A percentile compares a stretch with the other conserved stretches of the same genome.
phyloP scores from a whole-genome alignment of 345 rosid genomes.

The Litchi chinensis region DNA sequence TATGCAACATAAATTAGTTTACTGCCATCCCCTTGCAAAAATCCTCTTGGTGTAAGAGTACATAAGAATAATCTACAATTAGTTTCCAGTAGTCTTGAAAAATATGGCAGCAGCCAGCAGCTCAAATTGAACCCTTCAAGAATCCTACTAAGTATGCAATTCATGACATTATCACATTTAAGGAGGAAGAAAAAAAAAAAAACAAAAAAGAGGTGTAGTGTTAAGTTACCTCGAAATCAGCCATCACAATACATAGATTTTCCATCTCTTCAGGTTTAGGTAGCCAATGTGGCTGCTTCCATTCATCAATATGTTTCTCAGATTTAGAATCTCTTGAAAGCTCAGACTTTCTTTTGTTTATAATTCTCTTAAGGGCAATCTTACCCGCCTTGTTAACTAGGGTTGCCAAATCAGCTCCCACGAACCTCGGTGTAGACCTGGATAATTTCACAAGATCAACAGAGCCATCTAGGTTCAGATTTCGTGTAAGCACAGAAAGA shows the following conservation, averaged over 20 bases:
- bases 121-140: slow-evolving; percentile 4
- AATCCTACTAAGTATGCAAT: no score
- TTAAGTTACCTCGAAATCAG: slow-evolving; percentile 72
- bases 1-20: no score
- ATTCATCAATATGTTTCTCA: slow-evolving; percentile 47
- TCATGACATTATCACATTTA: no score
- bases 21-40: no score
- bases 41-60: no score
- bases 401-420: slow-evolving; percentile 85
- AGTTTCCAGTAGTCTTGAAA: no score
- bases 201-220: not conserved
- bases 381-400: slow-evolving; percentile 76
- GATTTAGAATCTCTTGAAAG: slow-evolving; percentile 34
- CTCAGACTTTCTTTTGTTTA: slow-evolving; percentile 48
- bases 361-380: slow-evolving; percentile 63
- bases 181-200: not conserved
- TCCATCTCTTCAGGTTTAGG: slow-evolving; percentile 59
- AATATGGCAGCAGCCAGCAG: slow-evolving; percentile 61
- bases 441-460: slow-evolving; percentile 73
- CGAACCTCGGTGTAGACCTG: slow-evolving; percentile 85
- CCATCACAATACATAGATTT: slow-evolving; percentile 64
- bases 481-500: slow-evolving; percentile 56
- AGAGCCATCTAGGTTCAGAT: slow-evolving; percentile 70
- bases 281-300: slow-evolving; percentile 58
- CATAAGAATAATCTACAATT: no score